Evolutionary conservation across 2,329 filamentous ascomycete species (phyloP).

Genomic region (Gremmenia infestans): DNA sequence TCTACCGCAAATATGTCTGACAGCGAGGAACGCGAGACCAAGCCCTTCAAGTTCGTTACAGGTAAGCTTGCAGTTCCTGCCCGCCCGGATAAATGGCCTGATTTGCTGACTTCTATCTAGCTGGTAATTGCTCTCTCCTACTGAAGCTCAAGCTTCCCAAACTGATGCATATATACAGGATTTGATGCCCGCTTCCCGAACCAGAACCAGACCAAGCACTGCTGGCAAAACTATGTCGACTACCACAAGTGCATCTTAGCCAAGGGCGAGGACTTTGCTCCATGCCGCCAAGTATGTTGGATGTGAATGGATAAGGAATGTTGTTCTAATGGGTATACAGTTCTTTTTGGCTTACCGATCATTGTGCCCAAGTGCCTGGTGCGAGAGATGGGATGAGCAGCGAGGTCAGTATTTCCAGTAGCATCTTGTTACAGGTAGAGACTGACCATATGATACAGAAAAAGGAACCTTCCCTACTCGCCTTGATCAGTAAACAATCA

Average conservation of each 20-base stretch:
- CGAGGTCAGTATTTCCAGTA: constrained; percentile 61
- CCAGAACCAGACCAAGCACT: constrained; percentile 98
- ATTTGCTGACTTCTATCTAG: constrained; percentile 39
- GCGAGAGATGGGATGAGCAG: constrained; percentile 93
- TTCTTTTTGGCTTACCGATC: constrained; percentile 97
- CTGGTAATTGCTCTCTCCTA: constrained; percentile 39
- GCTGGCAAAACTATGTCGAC: constrained; percentile 99
- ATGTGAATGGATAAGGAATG: constrained; percentile 32
- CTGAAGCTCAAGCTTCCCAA: constrained; percentile 1
- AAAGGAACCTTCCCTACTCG: constrained; percentile 64
- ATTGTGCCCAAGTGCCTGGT: constrained; percentile 94
- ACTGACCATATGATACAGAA: constrained; percentile 41
- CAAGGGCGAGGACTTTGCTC: constrained; percentile 97
- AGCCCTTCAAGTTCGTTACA: constrained; percentile 99
- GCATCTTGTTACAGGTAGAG: neutral
- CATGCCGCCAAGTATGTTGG: constrained; percentile 83
- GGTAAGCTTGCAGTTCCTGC: constrained; percentile 53
- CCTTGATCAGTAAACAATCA: constrained; percentile 45
- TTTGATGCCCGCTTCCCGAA: constrained; percentile 99
- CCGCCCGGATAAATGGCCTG: constrained; percentile 25
- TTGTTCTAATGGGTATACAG: constrained; percentile 43
- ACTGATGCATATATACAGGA: constrained; percentile 50
- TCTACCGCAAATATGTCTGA: constrained; percentile 75
- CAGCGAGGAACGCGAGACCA: constrained; percentile 77
- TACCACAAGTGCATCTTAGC: constrained; percentile 99